Evolutionary conservation across 2,329 filamentous ascomycete species (phyloP).

Genomic region (Monilinia fructicola): DNA sequence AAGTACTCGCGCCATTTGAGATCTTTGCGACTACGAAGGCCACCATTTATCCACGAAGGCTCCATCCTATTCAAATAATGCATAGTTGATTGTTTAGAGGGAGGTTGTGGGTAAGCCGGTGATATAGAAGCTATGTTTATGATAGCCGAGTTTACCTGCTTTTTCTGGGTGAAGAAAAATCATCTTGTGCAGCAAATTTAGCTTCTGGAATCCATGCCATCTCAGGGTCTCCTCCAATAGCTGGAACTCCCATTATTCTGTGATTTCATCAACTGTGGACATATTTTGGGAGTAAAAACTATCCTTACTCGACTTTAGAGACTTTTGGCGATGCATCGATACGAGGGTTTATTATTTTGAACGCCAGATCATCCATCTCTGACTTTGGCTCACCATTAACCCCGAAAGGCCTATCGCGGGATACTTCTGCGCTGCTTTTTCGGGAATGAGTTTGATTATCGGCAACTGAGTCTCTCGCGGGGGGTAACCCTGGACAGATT

Average conservation of each 20-base stretch:
- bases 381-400: not conserved
- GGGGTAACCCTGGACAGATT: not conserved
- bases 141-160: not conserved
- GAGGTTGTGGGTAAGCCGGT: not conserved
- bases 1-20: slow-evolving; percentile 3
- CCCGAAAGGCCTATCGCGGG: too few species aligned
- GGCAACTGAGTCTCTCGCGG: not conserved
- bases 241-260: not conserved
- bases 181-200: not conserved
- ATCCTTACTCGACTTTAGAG: not conserved
- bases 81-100: not conserved
- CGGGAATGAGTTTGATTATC: not conserved
- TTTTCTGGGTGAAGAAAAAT: not conserved
- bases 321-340: not conserved
- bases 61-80: not conserved
- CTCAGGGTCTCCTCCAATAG: not conserved
- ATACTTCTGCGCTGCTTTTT: not conserved
- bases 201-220: not conserved
- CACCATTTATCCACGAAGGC: not conserved
- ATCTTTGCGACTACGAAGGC: not conserved
- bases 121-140: not conserved
- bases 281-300: not conserved
- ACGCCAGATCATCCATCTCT: not conserved
- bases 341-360: not conserved
- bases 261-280: not conserved